Evolutionary conservation across 2,329 filamentous ascomycete species (phyloP).

Genomic region (Aphanocladium album): DNA sequence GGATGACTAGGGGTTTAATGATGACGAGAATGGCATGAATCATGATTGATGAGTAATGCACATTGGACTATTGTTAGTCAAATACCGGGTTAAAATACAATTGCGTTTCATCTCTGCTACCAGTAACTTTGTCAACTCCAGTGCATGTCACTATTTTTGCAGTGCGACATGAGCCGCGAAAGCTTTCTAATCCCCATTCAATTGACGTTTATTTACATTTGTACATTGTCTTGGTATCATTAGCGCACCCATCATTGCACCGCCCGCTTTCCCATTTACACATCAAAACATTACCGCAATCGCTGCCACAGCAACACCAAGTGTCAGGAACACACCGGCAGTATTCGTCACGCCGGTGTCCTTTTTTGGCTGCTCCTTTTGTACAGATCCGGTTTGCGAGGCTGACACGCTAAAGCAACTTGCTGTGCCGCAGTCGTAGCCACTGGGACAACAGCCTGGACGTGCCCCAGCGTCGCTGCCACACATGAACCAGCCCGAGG

Average conservation of each 20-base stretch:
- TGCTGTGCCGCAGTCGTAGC: conserved; percentile 66
- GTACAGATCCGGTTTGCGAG: conserved; percentile 51
- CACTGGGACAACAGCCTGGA: conserved; percentile 78
- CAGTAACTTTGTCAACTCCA: too few species aligned
- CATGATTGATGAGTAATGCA: neutral
- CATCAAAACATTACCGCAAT: neutral
- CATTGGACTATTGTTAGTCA: conserved; percentile 3
- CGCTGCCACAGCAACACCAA: neutral
- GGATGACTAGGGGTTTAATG: neutral
- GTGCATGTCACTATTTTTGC: neutral
- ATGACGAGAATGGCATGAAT: neutral
- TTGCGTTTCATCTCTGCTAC: conserved; percentile 1
- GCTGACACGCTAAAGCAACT: conserved; percentile 60
- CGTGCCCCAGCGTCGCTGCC: conserved; percentile 50
- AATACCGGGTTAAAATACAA: conserved; percentile 1
- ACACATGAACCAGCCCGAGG: conserved; percentile 75
- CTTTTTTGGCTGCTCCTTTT: conserved; percentile 35
- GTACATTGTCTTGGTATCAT: neutral
- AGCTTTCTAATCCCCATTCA: neutral
- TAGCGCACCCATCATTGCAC: neutral
- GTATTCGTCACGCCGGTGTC: neutral
- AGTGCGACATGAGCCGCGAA: neutral
- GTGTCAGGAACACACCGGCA: neutral
- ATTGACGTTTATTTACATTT: neutral
- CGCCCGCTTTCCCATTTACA: neutral